Conservation (phyloP, 1,284 basidiomycete species). For the Cutaneotrichosporon cavernicola region DNA sequence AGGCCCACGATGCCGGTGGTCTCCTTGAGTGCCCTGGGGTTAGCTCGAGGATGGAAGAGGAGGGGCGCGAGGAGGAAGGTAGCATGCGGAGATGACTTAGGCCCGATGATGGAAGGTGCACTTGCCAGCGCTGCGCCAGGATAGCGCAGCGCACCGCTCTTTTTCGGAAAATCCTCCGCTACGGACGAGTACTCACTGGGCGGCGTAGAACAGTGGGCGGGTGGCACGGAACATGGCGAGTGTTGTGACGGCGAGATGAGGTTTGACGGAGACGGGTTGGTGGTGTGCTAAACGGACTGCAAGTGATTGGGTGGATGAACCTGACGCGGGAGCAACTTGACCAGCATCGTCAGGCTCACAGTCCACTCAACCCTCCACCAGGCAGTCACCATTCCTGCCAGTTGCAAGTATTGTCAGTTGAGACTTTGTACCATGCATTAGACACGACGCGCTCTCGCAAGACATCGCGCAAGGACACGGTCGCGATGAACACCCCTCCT, state of each 20-base stretch:
- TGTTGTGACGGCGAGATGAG: neutral
- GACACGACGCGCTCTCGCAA: neutral
- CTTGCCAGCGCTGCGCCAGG: neutral
- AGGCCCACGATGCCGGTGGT: conserved; percentile 73
- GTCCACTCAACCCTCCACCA: conserved; percentile 7
- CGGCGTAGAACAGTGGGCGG: conserved; percentile 61
- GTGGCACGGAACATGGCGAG: conserved; percentile 70
- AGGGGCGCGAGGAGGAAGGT: neutral
- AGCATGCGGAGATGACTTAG: neutral
- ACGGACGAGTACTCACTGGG: conserved; percentile 34
- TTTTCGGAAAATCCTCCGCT: neutral
- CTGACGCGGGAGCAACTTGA: conserved; percentile 1
- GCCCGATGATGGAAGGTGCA: neutral
- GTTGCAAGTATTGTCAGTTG: neutral
- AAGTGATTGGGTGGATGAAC: conserved; percentile 3
- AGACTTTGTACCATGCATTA: neutral
- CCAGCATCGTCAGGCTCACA: neutral
- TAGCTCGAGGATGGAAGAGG: neutral
- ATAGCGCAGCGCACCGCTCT: neutral
- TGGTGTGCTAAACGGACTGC: neutral
- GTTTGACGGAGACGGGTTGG: neutral
- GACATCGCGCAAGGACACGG: neutral
- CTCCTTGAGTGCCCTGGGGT: conserved; percentile 59
- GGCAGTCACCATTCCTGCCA: neutral
- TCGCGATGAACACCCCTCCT: conserved; percentile 14